Evolutionary conservation across 2,329 filamentous ascomycete genomes (phyloP).

Genomic region (Trichoderma sp.): DNA sequence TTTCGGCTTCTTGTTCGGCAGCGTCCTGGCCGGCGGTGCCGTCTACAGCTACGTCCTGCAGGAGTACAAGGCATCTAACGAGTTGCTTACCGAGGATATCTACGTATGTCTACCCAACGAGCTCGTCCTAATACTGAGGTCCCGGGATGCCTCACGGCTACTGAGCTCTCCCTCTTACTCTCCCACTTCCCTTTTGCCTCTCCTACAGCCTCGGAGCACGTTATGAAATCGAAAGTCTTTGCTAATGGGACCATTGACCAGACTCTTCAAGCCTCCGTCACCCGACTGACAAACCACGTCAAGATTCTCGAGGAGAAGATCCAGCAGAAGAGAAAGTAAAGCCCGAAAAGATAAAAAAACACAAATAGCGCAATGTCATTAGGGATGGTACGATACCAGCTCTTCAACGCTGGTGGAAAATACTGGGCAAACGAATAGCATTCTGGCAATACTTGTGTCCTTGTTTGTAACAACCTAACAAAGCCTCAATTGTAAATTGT

Average conservation of each 20-base stretch:
- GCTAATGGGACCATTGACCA: constrained; percentile 35
- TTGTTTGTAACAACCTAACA: constrained; percentile 1
- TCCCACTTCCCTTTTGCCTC: background rate
- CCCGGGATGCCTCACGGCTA: background rate
- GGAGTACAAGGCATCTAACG: constrained; percentile 91
- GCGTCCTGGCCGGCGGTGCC: constrained; percentile 71
- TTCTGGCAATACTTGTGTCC: background rate
- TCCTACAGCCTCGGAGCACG: too few species aligned
- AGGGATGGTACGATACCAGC: background rate
- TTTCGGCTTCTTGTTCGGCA: constrained; percentile 87
- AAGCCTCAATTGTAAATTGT: background rate
- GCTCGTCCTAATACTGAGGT: background rate
- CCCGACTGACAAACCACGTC: constrained; percentile 81
- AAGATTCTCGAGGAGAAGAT: constrained; percentile 78
- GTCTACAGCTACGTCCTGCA: constrained; percentile 92
- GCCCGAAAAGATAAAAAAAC: background rate
- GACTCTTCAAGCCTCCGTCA: constrained; percentile 84
- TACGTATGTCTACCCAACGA: constrained; percentile 69
- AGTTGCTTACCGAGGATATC: constrained; percentile 91
- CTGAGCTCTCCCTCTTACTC: background rate
- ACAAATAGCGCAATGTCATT: background rate
- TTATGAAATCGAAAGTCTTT: background rate
- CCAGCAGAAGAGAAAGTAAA: constrained; percentile 67
- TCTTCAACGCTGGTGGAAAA: background rate
- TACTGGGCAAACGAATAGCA: background rate